Evolutionary conservation across 768 basidiomycete genomes (phyloP).

Genomic region (Mycena alexandri): DNA sequence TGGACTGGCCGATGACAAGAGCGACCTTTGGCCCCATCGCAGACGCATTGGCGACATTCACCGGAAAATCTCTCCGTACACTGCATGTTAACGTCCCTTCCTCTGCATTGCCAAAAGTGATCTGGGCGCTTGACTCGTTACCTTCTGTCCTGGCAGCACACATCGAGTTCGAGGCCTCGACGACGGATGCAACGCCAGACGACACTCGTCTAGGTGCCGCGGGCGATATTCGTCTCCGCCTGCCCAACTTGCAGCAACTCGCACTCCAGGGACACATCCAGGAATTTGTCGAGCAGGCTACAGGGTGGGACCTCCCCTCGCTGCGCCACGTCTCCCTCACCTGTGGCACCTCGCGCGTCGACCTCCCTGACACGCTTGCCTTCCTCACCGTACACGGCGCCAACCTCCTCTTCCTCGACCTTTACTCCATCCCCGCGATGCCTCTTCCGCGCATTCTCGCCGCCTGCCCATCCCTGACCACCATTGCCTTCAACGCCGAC

Average conservation of each 20-base stretch:
- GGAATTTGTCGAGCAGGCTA: conserved; percentile 78
- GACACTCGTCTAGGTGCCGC: conserved; percentile 72
- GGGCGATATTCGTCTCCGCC: conserved; percentile 62
- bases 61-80: conserved; percentile 66
- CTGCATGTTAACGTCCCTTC: conserved; percentile 71
- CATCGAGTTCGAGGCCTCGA: conserved; percentile 61
- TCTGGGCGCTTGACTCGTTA: conserved; percentile 78
- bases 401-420: conserved; percentile 72
- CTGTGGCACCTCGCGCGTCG: conserved; percentile 56
- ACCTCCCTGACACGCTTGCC: conserved; percentile 68
- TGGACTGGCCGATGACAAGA: conserved; percentile 72
- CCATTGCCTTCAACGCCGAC: conserved; percentile 82
- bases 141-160: conserved; percentile 68
- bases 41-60: conserved; percentile 68
- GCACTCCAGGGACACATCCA: conserved; percentile 70
- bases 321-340: conserved; percentile 71
- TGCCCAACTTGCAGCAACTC: conserved; percentile 73
- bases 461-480: conserved; percentile 70
- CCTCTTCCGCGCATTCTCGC: conserved; percentile 73
- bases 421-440: conserved; percentile 68
- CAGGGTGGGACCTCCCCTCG: conserved; percentile 75
- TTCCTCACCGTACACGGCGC: conserved; percentile 74
- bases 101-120: conserved; percentile 70
- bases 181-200: conserved; percentile 51
- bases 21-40: conserved; percentile 71